Evolutionary conservation across 139 green algal species (phyloP).

Genomic region (Dunaliella primolecta): DNA sequence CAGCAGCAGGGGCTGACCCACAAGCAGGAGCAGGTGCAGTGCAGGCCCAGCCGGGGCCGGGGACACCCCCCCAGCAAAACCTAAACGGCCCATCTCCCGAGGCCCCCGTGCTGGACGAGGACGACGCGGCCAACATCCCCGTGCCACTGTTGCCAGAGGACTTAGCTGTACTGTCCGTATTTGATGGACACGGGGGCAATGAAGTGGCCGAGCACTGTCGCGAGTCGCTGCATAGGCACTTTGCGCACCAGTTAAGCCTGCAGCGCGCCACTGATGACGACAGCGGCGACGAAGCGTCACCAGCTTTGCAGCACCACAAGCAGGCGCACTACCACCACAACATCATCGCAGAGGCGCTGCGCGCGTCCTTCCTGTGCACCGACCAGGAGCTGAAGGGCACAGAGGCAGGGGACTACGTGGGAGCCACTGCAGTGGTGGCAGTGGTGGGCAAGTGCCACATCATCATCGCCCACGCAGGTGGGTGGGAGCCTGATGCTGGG

Average conservation of each 20-base stretch:
- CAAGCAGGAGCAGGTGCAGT: too few species aligned
- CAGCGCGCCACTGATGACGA: neutral
- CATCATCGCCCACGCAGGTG: constrained; percentile 51
- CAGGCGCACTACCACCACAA: neutral
- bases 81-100: neutral
- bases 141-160: constrained; percentile 10
- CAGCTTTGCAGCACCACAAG: neutral
- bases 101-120: neutral
- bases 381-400: constrained; percentile 46
- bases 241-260: constrained; percentile 6
- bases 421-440: constrained; percentile 52
- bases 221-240: constrained; percentile 15
- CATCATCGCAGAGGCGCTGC: constrained; percentile 28
- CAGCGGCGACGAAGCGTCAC: neutral
- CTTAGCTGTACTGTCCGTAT: constrained; percentile 15
- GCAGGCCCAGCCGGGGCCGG: too few species aligned
- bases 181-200: constrained; percentile 18
- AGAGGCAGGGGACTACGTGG: constrained; percentile 40
- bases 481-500: neutral
- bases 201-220: constrained; percentile 18
- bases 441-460: constrained; percentile 36
- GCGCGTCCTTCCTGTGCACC: constrained; percentile 28
- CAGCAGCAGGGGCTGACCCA: too few species aligned
- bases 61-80: neutral
- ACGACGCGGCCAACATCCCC: neutral